These are phyloP conservation scores for Stipa capillata DNA, from an alignment of 176 grass and related monocot genomes.

Conservation along the genomic window DNA sequence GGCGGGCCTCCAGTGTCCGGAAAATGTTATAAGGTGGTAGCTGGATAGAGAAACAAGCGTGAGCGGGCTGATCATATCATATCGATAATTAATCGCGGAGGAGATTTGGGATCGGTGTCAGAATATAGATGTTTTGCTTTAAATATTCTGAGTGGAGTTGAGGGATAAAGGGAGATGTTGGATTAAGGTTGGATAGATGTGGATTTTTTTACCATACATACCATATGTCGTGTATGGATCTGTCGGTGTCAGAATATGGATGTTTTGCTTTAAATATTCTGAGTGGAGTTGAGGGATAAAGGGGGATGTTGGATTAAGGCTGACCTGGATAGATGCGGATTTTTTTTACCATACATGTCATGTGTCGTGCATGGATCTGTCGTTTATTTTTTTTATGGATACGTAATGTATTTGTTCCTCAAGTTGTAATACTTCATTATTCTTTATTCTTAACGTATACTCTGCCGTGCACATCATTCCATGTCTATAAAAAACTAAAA, in stretches of 20 bases:
- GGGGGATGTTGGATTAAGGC: not conserved
- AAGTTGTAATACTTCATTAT: too few relatives aligned
- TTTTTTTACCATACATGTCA: too few relatives aligned
- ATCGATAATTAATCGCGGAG: not conserved
- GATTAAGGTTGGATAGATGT: too few relatives aligned
- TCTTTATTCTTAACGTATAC: too few relatives aligned
- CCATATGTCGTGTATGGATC: too few relatives aligned
- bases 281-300: conserved; percentile 5
- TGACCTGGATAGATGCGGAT: too few relatives aligned
- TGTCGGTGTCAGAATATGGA: not conserved
- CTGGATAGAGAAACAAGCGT: not conserved
- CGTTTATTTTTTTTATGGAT: too few relatives aligned
- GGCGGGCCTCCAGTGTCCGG: not conserved
- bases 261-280: conserved; percentile 17
- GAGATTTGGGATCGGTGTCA: not conserved
- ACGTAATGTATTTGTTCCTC: too few relatives aligned
- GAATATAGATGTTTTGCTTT: conserved; percentile 8
- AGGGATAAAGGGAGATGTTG: conserved; percentile 1
- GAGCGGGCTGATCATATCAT: not conserved
- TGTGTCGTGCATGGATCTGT: too few relatives aligned
- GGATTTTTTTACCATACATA: too few relatives aligned
- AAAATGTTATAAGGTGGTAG: not conserved
- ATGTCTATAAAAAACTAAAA: too few relatives aligned
- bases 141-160: not conserved
- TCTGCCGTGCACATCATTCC: too few relatives aligned